Evolutionary conservation across 352 stramenopile genomes (phyloP).

Genomic region (Phytopythium chamaehyphon): DNA sequence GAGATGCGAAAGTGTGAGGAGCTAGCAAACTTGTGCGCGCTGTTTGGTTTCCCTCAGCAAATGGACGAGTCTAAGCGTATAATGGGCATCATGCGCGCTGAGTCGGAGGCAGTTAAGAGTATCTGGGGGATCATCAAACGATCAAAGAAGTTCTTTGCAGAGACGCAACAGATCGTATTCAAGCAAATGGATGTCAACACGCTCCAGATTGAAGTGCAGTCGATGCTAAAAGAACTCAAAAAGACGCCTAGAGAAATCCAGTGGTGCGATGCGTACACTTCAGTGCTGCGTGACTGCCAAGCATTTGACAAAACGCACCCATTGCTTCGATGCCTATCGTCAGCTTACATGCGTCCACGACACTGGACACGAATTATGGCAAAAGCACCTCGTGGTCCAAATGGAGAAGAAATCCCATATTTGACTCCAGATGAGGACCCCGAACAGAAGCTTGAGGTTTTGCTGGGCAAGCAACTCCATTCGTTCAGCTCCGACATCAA

Average conservation of each 20-base stretch:
- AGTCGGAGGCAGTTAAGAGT: slow-evolving; percentile 72
- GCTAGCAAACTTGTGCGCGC: slow-evolving; percentile 88
- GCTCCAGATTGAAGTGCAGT: slow-evolving; percentile 95
- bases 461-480: slow-evolving; percentile 92
- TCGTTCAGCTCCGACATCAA: slow-evolving; percentile 94
- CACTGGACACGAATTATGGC: slow-evolving; percentile 93
- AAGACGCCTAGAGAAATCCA: slow-evolving; percentile 91
- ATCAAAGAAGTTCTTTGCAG: slow-evolving; percentile 64
- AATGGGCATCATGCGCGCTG: slow-evolving; percentile 84
- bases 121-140: slow-evolving; percentile 82
- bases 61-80: slow-evolving; percentile 89
- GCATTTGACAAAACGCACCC: slow-evolving; percentile 85
- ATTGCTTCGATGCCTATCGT: slow-evolving; percentile 67
- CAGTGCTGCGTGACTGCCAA: slow-evolving; percentile 74
- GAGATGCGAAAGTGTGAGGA: slow-evolving; percentile 91
- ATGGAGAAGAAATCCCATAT: slow-evolving; percentile 48
- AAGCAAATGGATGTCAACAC: slow-evolving; percentile 89
- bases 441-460: slow-evolving; percentile 84
- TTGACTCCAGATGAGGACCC: slow-evolving; percentile 92
- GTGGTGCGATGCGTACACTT: slow-evolving; percentile 90
- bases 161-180: slow-evolving; percentile 85
- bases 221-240: slow-evolving; percentile 92
- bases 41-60: slow-evolving; percentile 94
- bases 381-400: slow-evolving; percentile 52
- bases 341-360: slow-evolving; percentile 89